Conservation (phyloP, 2,329 filamentous ascomycete genomes). For the Neofusicoccum ribis region DNA sequence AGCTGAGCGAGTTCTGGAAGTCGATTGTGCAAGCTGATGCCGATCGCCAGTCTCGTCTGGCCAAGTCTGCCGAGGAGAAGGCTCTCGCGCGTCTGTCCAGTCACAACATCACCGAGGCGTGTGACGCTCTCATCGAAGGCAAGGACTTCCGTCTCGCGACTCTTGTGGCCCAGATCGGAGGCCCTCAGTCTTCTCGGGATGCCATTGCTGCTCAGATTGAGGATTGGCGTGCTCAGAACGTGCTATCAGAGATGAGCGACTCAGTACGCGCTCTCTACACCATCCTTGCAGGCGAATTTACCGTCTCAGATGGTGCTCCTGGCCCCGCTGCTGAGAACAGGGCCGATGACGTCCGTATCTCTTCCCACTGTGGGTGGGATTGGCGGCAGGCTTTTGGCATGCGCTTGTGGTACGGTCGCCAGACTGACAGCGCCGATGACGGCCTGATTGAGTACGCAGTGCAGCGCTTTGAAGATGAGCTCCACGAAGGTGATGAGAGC, state of each 20-base stretch:
- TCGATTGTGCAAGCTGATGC: conserved; percentile 41
- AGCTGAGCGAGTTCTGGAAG: conserved; percentile 68
- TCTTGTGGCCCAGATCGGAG: conserved; percentile 79
- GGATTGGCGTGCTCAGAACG: conserved; percentile 79
- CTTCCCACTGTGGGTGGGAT: conserved; percentile 79
- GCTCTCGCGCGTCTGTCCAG: conserved; percentile 78
- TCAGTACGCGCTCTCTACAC: conserved; percentile 86
- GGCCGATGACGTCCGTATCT: conserved; percentile 76
- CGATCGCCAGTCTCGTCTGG: conserved; percentile 54
- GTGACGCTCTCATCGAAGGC: conserved; percentile 72
- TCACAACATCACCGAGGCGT: conserved; percentile 79
- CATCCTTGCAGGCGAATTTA: conserved; percentile 83
- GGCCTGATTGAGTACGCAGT: conserved; percentile 68
- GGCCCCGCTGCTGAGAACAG: conserved; percentile 75
- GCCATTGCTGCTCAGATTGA: conserved; percentile 79
- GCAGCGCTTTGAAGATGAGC: conserved; percentile 69
- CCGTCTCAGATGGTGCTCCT: conserved; percentile 75
- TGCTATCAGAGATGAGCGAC: conserved; percentile 84
- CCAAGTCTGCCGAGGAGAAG: conserved; percentile 72
- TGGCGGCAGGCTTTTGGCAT: conserved; percentile 95
- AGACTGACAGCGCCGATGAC: conserved; percentile 63
- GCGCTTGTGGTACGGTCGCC: conserved; percentile 76
- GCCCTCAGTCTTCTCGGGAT: conserved; percentile 62
- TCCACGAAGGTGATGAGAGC: conserved; percentile 67
- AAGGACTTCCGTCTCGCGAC: conserved; percentile 83